Base-by-base conservation (phyloP, 441 rosid genomes). In the Theobroma grandiflorum region DNA sequence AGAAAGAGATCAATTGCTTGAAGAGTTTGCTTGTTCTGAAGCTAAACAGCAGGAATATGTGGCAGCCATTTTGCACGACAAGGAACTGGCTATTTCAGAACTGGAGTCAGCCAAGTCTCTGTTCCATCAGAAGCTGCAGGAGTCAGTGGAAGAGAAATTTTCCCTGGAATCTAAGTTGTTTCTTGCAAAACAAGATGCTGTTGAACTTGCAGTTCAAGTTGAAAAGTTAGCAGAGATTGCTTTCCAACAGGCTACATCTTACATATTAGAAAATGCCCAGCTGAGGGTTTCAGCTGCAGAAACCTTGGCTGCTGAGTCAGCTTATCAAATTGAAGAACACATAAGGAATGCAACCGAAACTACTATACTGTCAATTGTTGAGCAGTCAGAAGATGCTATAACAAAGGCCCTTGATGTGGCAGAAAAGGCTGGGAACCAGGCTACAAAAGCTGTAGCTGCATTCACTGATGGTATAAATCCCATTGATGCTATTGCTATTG, bases 201-300 rank as follows among this genome's bases (percentile, higher is more conserved):
- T 88, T 57, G 88, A 88, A 57, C 89, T 88, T 75, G 91, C 91
- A 18, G 82, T 86, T 26, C 89, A 86, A 80, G 89, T 88, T 65
- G 91, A 88, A 79, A 88, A 82, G 81, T 77, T 88, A 26, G 87
- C 91, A 5, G 89, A 88, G 81, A 83, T 76, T 65, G 85, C 89
- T 80, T 86, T 85, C 78, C 79, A 82, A 69, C 86, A 86, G 78
- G 85, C 88, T 68, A 88, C 89, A 77, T 78, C 86, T 71, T 84
- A 82, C 49, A 75, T 86, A 20, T 75, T 86, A 18, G 82, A 86
- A 75, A 85, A 85, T 82, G 89, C 89, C 37, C 84, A 83, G 58
- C 76, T 77, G 74, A 85, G 88, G 78, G 82, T 88, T 63, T 82
- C 80, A 31, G 87, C 91, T 61, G 91, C 91, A 10, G 89, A 88